phyloP scores from a whole-genome alignment of 371 early-diverging fungal genomes.

The Apophysomyces elegans region DNA sequence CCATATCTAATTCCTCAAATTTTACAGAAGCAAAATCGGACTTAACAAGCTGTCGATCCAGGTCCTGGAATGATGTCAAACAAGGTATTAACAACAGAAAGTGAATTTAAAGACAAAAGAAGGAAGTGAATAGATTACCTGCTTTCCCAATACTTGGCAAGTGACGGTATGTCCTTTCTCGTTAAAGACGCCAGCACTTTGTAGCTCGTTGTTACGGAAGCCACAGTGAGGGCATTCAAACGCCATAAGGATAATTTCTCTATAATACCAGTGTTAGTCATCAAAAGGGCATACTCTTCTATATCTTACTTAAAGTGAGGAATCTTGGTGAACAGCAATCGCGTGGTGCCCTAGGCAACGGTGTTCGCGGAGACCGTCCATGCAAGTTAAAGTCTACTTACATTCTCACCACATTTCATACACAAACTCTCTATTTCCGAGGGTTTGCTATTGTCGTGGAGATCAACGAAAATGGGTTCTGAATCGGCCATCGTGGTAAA shows the following conservation, averaged over 20 bases:
- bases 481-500: slow-evolving; percentile 3
- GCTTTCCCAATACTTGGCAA: slow-evolving; percentile 62
- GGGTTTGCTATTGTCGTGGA: slow-evolving; percentile 61
- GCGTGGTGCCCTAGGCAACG: slow-evolving; percentile 73
- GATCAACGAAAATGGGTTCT: slow-evolving; percentile 73
- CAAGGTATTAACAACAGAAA: background rate
- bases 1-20: slow-evolving; percentile 86
- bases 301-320: slow-evolving; percentile 81
- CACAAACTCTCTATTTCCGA: slow-evolving; percentile 91
- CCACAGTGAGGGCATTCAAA: slow-evolving; percentile 96
- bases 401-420: slow-evolving; percentile 89
- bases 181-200: slow-evolving; percentile 81
- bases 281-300: background rate
- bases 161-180: slow-evolving; percentile 80
- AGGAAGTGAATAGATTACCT: slow-evolving; percentile 27
- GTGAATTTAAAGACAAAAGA: no score
- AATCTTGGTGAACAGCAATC: slow-evolving; percentile 87
- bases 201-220: slow-evolving; percentile 88
- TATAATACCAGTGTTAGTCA: slow-evolving; percentile 14
- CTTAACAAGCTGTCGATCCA: slow-evolving; percentile 91
- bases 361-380: background rate
- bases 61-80: slow-evolving; percentile 52
- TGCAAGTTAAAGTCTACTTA: slow-evolving; percentile 33
- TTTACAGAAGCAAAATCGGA: slow-evolving; percentile 82
- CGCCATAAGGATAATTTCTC: slow-evolving; percentile 91